Percentiles rank a stretch among this genome's conserved stretches.
Evolutionary conservation across 139 green algal species (phyloP).

Genomic region (Closterium sp.): DNA sequence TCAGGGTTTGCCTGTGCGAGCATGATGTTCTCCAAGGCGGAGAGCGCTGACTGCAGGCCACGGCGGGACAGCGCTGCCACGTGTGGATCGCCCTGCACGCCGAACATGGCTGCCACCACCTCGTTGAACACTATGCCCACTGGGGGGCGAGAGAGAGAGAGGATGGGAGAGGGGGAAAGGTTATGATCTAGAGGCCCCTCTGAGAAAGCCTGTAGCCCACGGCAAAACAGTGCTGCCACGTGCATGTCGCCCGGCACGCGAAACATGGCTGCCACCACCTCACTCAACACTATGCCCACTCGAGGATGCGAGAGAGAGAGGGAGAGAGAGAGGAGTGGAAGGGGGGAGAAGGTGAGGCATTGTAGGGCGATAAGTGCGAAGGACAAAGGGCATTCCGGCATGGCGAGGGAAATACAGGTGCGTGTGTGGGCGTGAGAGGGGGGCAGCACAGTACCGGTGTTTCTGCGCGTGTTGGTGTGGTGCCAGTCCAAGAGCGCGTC

Average conservation of each 20-base stretch:
- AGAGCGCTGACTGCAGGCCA: not conserved
- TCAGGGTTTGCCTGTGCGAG: not conserved
- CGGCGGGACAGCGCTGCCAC: not conserved
- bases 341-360: not conserved
- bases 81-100: not conserved
- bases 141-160: not conserved
- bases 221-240: not conserved
- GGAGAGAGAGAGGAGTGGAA: not conserved
- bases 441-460: not conserved
- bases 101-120: not conserved
- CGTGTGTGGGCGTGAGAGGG: no score
- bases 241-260: not conserved
- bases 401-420: not conserved
- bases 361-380: not conserved
- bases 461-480: constrained; percentile 12
- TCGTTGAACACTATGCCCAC: not conserved
- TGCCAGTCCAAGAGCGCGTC: constrained; percentile 19
- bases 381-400: no score
- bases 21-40: not conserved
- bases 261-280: not conserved
- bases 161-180: no score
- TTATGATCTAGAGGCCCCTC: no score
- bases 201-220: not conserved
- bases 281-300: not conserved
- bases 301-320: not conserved